Evolutionary conservation across 192 early-diverging fungal genomes (phyloP).

Genomic region (Backusella psychrophila): DNA sequence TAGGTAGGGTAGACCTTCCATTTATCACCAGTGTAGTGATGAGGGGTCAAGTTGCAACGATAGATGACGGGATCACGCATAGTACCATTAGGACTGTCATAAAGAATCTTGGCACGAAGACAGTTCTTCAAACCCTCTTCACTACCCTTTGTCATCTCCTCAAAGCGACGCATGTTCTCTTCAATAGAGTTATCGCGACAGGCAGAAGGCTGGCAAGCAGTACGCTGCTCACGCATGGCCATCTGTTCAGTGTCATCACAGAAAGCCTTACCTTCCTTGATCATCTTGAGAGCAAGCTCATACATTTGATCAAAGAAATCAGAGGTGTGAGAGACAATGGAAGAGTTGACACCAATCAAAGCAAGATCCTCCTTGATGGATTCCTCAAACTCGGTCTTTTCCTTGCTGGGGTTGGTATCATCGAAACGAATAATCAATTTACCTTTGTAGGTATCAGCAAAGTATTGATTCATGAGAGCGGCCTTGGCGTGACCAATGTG

Average conservation of each 20-base stretch:
- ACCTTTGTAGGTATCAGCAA: conserved; percentile 88
- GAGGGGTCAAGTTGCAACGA: conserved; percentile 87
- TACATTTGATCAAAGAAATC: conserved; percentile 91
- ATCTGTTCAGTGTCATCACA: conserved; percentile 88
- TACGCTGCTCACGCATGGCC: conserved; percentile 88
- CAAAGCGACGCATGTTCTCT: conserved; percentile 87
- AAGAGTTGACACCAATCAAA: conserved; percentile 82
- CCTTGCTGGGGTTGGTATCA: conserved; percentile 98
- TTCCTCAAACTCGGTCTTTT: conserved; percentile 95
- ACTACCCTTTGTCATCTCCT: conserved; percentile 89
- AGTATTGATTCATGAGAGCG: conserved; percentile 95
- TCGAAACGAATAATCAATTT: conserved; percentile 96
- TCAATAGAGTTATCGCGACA: conserved; percentile 84
- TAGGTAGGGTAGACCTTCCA: conserved; percentile 99
- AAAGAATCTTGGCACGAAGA: conserved; percentile 94
- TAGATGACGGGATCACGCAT: conserved; percentile 97
- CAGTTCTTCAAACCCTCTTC: conserved; percentile 80
- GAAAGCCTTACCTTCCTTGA: conserved; percentile 88
- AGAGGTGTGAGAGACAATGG: conserved; percentile 83
- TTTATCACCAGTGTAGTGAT: conserved; percentile 85
- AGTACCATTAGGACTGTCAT: conserved; percentile 84
- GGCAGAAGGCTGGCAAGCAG: conserved; percentile 76
- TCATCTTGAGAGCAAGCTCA: conserved; percentile 79
- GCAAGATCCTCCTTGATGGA: conserved; percentile 91
- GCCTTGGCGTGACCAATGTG: conserved; percentile 99